Evolutionary conservation across 1,139 yeast genomes (phyloP).

Genomic region (Taiozyma onychis): DNA sequence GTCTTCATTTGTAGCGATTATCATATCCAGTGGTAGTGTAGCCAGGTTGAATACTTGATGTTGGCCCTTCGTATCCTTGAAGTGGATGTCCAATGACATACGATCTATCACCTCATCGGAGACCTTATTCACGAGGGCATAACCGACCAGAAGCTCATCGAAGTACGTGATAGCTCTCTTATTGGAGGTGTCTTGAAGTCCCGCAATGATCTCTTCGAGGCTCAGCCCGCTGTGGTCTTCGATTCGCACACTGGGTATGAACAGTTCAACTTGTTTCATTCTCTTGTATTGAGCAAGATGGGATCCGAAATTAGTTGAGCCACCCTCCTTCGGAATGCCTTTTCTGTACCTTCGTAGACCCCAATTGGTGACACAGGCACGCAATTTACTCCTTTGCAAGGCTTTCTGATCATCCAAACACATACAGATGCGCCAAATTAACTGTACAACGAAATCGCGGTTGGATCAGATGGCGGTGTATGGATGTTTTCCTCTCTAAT

Average conservation of each 20-base stretch:
- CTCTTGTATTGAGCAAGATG: not conserved
- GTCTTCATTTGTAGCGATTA: not conserved
- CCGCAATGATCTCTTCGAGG: not conserved
- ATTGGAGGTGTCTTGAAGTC: not conserved
- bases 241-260: not conserved
- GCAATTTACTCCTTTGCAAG: not conserved
- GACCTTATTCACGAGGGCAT: slow-evolving; percentile 24
- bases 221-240: not conserved
- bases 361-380: not conserved
- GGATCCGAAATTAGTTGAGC: not conserved
- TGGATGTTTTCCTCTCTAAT: not conserved
- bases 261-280: not conserved
- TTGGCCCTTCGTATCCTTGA: not conserved
- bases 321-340: not conserved
- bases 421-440: not conserved
- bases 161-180: slow-evolving; percentile 29
- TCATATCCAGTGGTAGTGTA: not conserved
- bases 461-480: slow-evolving; percentile 2
- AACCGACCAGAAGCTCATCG: slow-evolving; percentile 37
- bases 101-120: slow-evolving; percentile 3
- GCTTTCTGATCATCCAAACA: not conserved
- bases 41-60: not conserved
- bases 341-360: not conserved
- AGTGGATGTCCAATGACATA: slow-evolving; percentile 3
- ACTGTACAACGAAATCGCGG: not conserved